phyloP scores from a whole-genome alignment of 2,329 filamentous ascomycete genomes.

The Aspergillus texensis region DNA sequence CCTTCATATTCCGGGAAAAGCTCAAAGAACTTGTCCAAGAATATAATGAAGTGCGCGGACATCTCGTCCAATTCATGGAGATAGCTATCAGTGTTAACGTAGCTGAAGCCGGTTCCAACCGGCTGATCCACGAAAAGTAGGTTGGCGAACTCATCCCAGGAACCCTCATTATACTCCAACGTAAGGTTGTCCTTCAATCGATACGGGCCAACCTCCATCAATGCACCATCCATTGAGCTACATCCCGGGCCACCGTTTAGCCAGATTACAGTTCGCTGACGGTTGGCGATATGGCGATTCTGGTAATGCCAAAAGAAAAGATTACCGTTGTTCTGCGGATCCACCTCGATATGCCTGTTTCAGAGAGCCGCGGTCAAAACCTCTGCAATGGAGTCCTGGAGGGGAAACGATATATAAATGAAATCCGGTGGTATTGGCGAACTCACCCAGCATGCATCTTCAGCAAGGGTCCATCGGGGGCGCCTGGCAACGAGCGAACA shows the following conservation, averaged over 20 bases:
- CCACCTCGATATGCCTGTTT: constrained; percentile 84
- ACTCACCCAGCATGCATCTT: constrained; percentile 98
- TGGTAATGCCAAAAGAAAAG: constrained; percentile 99
- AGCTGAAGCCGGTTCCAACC: constrained; percentile 95
- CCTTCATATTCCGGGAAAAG: constrained; percentile 89
- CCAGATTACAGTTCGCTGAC: constrained; percentile 91
- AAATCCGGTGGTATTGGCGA: not conserved
- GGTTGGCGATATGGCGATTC: constrained; percentile 91
- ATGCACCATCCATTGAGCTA: constrained; percentile 91
- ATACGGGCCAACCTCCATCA: constrained; percentile 97
- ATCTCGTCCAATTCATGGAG: constrained; percentile 84
- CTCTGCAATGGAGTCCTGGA: not conserved
- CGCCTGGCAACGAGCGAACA: constrained; percentile 80
- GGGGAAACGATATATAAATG: not conserved
- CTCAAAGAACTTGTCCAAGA: constrained; percentile 87
- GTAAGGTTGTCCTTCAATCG: constrained; percentile 73
- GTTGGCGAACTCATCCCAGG: constrained; percentile 98
- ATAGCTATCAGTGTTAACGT: constrained; percentile 86
- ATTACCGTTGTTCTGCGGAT: constrained; percentile 82
- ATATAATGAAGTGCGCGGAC: constrained; percentile 83
- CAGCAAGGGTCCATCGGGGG: constrained; percentile 74
- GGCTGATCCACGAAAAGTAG: constrained; percentile 96
- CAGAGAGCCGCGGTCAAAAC: constrained; percentile 4
- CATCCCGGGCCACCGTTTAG: constrained; percentile 96
- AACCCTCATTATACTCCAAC: constrained; percentile 83